phyloP scores from a whole-genome alignment of 495 filamentous ascomycete species.

The Penicillium maclennaniae region DNA sequence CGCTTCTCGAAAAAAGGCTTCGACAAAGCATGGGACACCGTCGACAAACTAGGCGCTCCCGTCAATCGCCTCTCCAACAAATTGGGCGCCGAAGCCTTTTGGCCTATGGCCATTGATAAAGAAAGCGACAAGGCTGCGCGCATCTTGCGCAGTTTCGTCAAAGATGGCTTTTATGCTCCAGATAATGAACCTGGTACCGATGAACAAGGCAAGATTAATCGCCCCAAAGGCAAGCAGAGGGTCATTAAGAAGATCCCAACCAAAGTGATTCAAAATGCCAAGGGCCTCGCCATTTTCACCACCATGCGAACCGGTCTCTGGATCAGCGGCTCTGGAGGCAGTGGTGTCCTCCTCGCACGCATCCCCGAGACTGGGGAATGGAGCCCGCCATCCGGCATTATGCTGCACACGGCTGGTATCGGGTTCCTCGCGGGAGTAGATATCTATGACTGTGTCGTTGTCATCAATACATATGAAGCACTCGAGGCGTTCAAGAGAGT shows the following conservation, averaged over 20 bases:
- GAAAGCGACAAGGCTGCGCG: constrained; percentile 81
- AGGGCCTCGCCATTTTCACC: constrained; percentile 86
- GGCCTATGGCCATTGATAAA: constrained; percentile 74
- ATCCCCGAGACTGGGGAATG: constrained; percentile 74
- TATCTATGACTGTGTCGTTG: constrained; percentile 88
- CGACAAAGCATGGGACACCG: constrained; percentile 50
- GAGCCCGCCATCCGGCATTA: constrained; percentile 83
- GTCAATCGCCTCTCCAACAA: constrained; percentile 71
- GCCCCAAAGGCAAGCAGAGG: constrained; percentile 61
- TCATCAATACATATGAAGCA: constrained; percentile 80
- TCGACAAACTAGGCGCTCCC: constrained; percentile 59
- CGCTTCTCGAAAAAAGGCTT: constrained; percentile 50
- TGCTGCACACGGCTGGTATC: constrained; percentile 79
- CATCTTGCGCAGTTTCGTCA: constrained; percentile 76
- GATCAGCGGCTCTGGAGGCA: constrained; percentile 78
- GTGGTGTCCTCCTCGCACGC: constrained; percentile 75
- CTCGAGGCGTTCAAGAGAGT: constrained; percentile 76
- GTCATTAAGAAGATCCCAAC: constrained; percentile 80
- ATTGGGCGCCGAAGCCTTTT: constrained; percentile 73
- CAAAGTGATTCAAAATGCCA: constrained; percentile 76
- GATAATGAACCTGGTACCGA: constrained; percentile 29
- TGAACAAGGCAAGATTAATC: constrained; percentile 43
- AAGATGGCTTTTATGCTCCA: constrained; percentile 60
- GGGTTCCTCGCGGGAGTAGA: constrained; percentile 90
- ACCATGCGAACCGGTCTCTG: constrained; percentile 90